Base-by-base conservation (phyloP, 108 stramenopile species). In the Seminavis robusta region DNA sequence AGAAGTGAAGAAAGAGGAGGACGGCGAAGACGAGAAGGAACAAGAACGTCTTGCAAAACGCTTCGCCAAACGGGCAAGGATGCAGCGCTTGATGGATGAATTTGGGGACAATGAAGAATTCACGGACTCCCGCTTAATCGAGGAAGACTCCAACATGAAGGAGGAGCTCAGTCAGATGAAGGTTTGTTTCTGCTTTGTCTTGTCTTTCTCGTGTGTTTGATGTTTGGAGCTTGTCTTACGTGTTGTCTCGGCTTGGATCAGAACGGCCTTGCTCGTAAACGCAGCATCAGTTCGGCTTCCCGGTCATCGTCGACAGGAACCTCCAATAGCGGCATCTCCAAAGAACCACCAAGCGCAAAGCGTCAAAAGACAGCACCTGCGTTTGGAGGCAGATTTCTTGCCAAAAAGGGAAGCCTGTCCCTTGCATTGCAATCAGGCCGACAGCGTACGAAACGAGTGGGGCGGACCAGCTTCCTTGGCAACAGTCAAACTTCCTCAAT, bases 91-190 rank as follows among this genome's bases (percentile, higher is more conserved):
- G n/a, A 77, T 92, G 43, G 90, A 92, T 47, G 63, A 73, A 64
- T 89, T 82, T 59, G 88, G 83, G 8, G 87, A 92, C 41, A 92
- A 94, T 64, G 88, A 89, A 61, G 91, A 93, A 36, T 94, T 96
- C 47, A 83, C 93, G 17, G 75, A 83, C 11, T 81, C 82, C 49
- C 83, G 84, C 21, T 55, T 87, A 23, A 86, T 90, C 50, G 92
- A 94, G 47, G 87, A 90, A 51, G 88, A 90, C 58, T 68, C 63
- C 25, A 62, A 36, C 30, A 83, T 88, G 69, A 83, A 79, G 48
- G 50, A 73, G 24, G 92, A 94, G 38, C 63, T 94, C 21, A 81
- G 71, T 40, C 51, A 74, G 24, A 94, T 94, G 69, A 84, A 86
- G 80, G 59, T 61, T 38, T 61, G 47, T 51, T 56, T 42, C 2